Percentiles rank a stretch among this genome's conserved stretches.
phyloP scores from a whole-genome alignment of 2,329 filamentous ascomycete species.

The Didymella keratinophila region DNA sequence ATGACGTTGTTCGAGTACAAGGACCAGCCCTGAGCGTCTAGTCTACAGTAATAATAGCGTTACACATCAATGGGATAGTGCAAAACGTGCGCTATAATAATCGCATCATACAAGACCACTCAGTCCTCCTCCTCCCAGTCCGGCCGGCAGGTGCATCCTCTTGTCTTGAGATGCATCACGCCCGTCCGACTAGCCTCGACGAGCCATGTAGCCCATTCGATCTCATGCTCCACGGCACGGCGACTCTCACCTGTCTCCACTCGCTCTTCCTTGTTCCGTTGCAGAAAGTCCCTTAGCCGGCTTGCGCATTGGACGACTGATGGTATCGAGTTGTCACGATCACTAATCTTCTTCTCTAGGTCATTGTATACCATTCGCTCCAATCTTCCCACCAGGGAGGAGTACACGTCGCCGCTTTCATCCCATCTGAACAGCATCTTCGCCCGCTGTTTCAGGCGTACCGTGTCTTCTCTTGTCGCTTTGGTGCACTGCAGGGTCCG shows the following conservation, averaged over 20 bases:
- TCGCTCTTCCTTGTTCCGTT: constrained; percentile 25
- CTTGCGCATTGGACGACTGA: constrained; percentile 22
- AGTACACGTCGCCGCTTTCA: constrained; percentile 31
- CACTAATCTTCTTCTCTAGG: constrained; percentile 3
- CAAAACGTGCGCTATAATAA: not conserved
- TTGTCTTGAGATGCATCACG: constrained; percentile 41
- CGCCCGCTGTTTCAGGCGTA: constrained; percentile 27
- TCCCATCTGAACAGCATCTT: constrained; percentile 28
- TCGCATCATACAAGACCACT: not conserved
- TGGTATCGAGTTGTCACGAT: not conserved
- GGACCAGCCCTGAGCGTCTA: constrained; percentile 16
- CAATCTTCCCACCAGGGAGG: constrained; percentile 17
- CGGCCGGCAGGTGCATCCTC: constrained; percentile 36
- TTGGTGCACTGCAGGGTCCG: constrained; percentile 32
- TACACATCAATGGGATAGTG: not conserved
- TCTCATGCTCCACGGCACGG: constrained; percentile 36
- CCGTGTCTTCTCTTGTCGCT: constrained; percentile 33
- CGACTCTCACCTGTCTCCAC: constrained; percentile 35
- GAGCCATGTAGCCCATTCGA: constrained; percentile 43
- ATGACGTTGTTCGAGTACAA: constrained; percentile 15
- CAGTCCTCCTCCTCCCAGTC: constrained; percentile 35
- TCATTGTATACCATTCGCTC: constrained; percentile 17
- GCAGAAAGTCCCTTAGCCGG: constrained; percentile 31
- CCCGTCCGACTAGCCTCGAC: constrained; percentile 32
- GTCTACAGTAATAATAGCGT: constrained; percentile 1